Evolutionary conservation across 2,329 filamentous ascomycete genomes (phyloP), one percentile per base, ranked within the genome.

Genomic region (Monilinia fructigena): DNA sequence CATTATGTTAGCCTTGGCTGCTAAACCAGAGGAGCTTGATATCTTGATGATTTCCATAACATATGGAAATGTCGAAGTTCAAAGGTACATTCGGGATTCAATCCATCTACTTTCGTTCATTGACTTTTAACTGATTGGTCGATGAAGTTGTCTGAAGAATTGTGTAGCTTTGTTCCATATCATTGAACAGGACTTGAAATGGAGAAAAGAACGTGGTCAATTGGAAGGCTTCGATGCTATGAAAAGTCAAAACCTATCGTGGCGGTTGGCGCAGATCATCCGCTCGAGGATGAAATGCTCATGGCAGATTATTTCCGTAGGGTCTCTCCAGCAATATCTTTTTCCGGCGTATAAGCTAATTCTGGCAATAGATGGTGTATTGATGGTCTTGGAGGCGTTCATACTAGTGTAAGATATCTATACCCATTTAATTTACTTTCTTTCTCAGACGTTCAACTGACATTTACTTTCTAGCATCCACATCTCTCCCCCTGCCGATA

Each of bases 161-260:
- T 88, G 91, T 20, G 89, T 98, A 50, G 90, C 92, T 31, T 82
- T 98, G 68, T 98, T 99, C 80, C 89, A 97, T 74, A 89, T 96
- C 67, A 85, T 99, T 63, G 92, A 96, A 71, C 91, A 92, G 76
- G 95, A 99, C 79, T 83, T 92, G 72, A 83, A 86, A 71, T 98
- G 93, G 93, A 86, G 95, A 70, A 86, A 86, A 75, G 80, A 85
- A 16, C 84, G 87, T 53, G 90, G 90, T 23, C 84, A 82, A 65
- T 79, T 85, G 0, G 82, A 88, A 65, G 90, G 91, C 0, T 98
- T 93, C 72, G 88, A 88, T 62, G 83, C 87, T 10, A 80, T 98
- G 77, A 86, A 84, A 82, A 85, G 18, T 87, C 81, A 77, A 96
- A 91, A 78, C 94, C 93, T 10, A 82, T 96, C 52, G 86, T 99